Evolutionary conservation across 1,139 yeast genomes (phyloP), one percentile per base, ranked within the genome.

Genomic region (Trichomonascaceae sp.): DNA sequence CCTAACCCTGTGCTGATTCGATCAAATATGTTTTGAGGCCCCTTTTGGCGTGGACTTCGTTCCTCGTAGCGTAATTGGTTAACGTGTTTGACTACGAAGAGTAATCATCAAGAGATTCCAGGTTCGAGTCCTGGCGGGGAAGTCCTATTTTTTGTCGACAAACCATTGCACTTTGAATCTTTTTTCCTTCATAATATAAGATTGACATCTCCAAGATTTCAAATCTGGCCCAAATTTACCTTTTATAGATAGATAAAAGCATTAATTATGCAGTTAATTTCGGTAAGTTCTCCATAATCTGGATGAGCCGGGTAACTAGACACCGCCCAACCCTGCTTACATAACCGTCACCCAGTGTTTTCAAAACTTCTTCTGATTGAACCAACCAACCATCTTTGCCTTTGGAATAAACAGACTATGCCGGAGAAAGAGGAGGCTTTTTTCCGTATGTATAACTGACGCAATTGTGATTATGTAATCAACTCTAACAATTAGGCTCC

Each of bases 401-500:
- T 43, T 43, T 3, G 27, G 15, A 17, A 19, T 19, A 13, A 45
- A 55, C 56, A 57, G 43, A 47, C 22, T 12, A 20, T 48, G 51
- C 17, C 51, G 45, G 57, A 41, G 22, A 51, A 53, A 24, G 60
- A 59, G 53, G 61, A 59, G 59, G 61, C 60, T 43, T 53, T 59
- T 52, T 59, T 59, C 58, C 61, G 61, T 59, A 57, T 47, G 61
- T 59, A 49, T 18, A 22, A 12, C 10, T 13, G 9, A 18, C 18
- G 13, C n/a, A 39, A 19, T n/a, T 22, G 19, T 13, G 17, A 22
- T 20, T n/a, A 24, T n/a, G 17, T 13, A 8, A n/a, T 10, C n/a
- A 8, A n/a, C 2, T 46, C 53, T 50, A 53, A 50, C 52, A 17
- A 9, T 6, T n/a, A 74, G 78, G 95, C 72, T 87, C 97, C 53